These are phyloP conservation scores for Malus orientalis DNA, from an alignment of 306 rosid species.

Conservation along the genomic window DNA sequence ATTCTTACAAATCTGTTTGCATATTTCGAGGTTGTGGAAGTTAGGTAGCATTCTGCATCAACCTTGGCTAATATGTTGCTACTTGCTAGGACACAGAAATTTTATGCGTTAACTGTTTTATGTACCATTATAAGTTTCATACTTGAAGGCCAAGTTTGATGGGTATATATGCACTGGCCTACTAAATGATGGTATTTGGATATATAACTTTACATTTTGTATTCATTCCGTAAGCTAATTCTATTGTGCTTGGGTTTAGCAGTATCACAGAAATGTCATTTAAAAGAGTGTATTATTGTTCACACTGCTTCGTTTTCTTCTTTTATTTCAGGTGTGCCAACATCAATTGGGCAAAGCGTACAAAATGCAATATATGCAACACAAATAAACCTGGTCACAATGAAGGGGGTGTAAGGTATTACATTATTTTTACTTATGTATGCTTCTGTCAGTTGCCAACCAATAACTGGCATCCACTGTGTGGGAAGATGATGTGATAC, in stretches of 20 bases:
- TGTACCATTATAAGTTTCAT: neutral
- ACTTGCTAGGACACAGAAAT: neutral
- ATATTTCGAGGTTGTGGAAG: neutral
- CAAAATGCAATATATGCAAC: slow-evolving; percentile 94
- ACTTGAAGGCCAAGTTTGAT: neutral
- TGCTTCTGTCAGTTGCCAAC: slow-evolving; percentile 6
- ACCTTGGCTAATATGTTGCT: neutral
- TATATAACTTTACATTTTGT: neutral
- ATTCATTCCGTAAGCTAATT: neutral
- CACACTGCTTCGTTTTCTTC: slow-evolving; percentile 6
- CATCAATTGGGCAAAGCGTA: slow-evolving; percentile 97
- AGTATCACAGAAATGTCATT: neutral
- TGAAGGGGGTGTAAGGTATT: slow-evolving; percentile 97
- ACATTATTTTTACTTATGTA: slow-evolving; percentile 8
- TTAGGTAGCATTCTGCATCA: neutral
- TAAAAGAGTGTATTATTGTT: neutral
- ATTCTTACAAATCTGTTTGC: neutral
- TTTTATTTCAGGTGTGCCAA: slow-evolving; percentile 76
- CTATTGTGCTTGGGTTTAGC: neutral
- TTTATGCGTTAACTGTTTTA: neutral
- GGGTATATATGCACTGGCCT: neutral
- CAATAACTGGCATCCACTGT: neutral
- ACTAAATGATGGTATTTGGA: neutral
- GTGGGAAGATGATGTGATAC: neutral
- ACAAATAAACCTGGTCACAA: slow-evolving; percentile 90